Percentiles rank a stretch among this genome's conserved stretches.
phyloP scores from a whole-genome alignment of 352 stramenopile genomes.

The Stramenopiles sp. region DNA sequence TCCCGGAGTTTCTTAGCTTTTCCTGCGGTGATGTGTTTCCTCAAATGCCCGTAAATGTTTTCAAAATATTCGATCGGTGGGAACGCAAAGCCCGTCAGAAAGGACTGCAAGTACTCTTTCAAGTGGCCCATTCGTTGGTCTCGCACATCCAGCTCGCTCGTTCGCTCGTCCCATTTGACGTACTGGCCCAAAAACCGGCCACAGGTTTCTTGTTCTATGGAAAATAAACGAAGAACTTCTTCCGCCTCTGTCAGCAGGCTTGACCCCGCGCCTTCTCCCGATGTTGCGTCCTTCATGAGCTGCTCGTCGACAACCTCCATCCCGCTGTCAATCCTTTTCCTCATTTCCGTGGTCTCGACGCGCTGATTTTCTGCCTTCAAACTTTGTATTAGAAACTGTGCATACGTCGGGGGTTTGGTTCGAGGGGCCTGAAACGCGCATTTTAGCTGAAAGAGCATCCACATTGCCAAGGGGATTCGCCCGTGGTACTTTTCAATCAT shows the following conservation, averaged over 20 bases:
- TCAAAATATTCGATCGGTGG: conserved; percentile 3
- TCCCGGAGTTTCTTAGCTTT: background rate
- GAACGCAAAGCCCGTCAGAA: conserved; percentile 1
- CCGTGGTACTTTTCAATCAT: conserved; percentile 1
- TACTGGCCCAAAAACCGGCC: background rate
- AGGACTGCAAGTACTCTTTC: conserved; percentile 2
- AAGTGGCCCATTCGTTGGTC: conserved; percentile 3
- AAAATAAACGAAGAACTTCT: background rate
- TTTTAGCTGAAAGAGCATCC: background rate
- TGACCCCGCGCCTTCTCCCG: background rate
- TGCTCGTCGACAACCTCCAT: background rate
- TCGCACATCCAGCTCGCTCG: background rate
- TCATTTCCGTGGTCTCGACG: background rate
- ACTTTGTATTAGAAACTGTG: conserved; percentile 8
- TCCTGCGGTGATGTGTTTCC: background rate
- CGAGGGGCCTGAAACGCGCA: background rate
- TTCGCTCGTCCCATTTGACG: background rate
- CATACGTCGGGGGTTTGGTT: background rate
- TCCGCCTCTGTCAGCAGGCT: background rate
- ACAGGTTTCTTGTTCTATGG: background rate
- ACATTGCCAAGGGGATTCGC: conserved; percentile 3
- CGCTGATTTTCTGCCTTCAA: conserved; percentile 7
- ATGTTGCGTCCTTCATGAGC: background rate
- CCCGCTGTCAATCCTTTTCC: background rate
- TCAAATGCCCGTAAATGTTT: conserved; percentile 4